These are phyloP conservation scores for Phaffia australis DNA, from an alignment of 768 basidiomycete species.

Conservation along the genomic window DNA sequence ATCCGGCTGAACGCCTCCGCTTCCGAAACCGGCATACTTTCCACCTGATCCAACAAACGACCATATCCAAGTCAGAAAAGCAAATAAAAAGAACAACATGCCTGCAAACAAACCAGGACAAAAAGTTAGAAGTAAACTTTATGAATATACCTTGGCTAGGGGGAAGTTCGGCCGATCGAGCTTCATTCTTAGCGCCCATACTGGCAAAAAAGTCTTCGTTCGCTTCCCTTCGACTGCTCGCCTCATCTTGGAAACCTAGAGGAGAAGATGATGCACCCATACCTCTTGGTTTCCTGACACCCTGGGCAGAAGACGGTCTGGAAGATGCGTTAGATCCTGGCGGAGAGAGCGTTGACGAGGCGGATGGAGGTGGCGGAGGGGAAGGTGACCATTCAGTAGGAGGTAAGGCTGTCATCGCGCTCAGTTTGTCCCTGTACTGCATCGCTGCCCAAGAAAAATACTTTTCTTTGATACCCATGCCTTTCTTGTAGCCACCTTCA, in stretches of 20 bases:
- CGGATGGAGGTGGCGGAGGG: constrained; percentile 48
- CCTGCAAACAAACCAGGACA: background rate
- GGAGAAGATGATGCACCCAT: constrained; percentile 49
- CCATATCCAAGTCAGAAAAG: background rate
- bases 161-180: constrained; percentile 63
- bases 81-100: background rate
- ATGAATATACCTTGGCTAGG: constrained; percentile 62
- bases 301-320: constrained; percentile 63
- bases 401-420: constrained; percentile 52
- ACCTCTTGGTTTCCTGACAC: constrained; percentile 75
- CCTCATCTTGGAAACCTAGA: constrained; percentile 32
- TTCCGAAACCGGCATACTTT: no score
- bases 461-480: constrained; percentile 35
- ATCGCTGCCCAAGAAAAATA: constrained; percentile 91
- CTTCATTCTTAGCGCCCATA: constrained; percentile 71
- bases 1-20: no score
- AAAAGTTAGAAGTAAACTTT: background rate
- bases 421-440: constrained; percentile 92
- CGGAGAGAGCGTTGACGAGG: constrained; percentile 2
- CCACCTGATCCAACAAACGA: background rate
- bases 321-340: constrained; percentile 42
- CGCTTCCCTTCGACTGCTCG: constrained; percentile 54
- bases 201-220: constrained; percentile 81
- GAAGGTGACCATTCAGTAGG: constrained; percentile 72
- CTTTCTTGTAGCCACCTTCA: constrained; percentile 30